Conservation (phyloP, 2,329 filamentous ascomycete genomes). For the Harringtonia aguacate region DNA sequence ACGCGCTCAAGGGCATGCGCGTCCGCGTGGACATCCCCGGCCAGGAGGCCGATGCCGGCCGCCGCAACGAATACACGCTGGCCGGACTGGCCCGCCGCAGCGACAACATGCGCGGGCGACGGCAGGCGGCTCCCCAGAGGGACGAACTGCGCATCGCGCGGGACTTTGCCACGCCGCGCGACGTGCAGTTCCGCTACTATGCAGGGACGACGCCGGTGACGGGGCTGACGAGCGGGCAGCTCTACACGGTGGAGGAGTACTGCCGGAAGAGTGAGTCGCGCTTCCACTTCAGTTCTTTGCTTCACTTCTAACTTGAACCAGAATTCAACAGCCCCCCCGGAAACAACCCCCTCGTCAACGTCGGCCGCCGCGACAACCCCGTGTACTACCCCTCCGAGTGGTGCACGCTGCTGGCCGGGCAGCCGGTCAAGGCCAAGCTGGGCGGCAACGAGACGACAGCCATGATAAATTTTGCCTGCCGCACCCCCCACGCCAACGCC, state of each 20-base stretch:
- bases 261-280: conserved; percentile 7
- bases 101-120: conserved; percentile 3
- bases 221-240: neutral
- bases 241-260: conserved; percentile 4
- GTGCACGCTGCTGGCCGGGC: conserved; percentile 52
- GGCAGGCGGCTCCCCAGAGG: neutral
- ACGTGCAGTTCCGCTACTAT: neutral
- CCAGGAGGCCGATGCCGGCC: conserved; percentile 13
- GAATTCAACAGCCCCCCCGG: neutral
- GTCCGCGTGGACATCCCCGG: conserved; percentile 22
- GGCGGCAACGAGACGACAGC: conserved; percentile 46
- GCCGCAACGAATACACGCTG: conserved; percentile 20
- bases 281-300: neutral
- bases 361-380: conserved; percentile 46
- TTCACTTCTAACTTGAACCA: neutral
- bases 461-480: conserved; percentile 67
- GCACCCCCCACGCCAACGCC: conserved; percentile 55
- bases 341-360: conserved; percentile 51
- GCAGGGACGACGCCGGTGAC: neutral
- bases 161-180: conserved; percentile 1
- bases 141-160: neutral
- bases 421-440: conserved; percentile 51
- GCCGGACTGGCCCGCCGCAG: conserved; percentile 6
- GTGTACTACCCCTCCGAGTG: conserved; percentile 58
- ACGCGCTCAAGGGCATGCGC: conserved; percentile 6